phyloP scores from a whole-genome alignment of 257 asterid genomes.

The Ilex asprella region DNA sequence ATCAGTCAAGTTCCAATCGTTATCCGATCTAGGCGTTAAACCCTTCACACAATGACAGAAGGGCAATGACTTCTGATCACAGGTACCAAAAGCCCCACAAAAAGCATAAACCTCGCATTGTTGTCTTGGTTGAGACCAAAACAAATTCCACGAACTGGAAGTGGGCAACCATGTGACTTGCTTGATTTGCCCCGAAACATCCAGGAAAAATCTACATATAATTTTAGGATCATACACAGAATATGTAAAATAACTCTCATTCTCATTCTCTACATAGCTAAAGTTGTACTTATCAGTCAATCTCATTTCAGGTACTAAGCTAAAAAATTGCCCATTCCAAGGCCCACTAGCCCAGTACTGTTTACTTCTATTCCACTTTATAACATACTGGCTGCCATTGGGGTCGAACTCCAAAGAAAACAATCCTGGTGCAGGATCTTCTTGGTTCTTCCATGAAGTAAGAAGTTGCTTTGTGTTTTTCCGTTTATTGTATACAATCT shows the following conservation, averaged over 20 bases:
- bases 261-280: constrained; percentile 17
- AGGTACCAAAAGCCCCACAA: constrained; percentile 39
- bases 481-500: constrained; percentile 42
- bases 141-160: constrained; percentile 22
- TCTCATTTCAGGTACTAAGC: constrained; percentile 43
- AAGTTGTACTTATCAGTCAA: constrained; percentile 21
- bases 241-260: constrained; percentile 41
- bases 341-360: constrained; percentile 61
- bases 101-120: constrained; percentile 42
- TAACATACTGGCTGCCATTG: constrained; percentile 28
- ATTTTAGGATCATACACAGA: constrained; percentile 2
- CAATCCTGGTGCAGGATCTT: constrained; percentile 71
- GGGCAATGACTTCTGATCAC: constrained; percentile 22
- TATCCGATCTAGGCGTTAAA: constrained; percentile 12
- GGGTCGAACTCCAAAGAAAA: constrained; percentile 62
- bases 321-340: constrained; percentile 58
- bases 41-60: constrained; percentile 38
- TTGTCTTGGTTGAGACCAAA: constrained; percentile 39
- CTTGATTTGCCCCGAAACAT: constrained; percentile 40
- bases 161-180: constrained; percentile 15
- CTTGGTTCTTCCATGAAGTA: constrained; percentile 67
- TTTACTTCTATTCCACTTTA: constrained; percentile 38
- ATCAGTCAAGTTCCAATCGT: constrained; percentile 33
- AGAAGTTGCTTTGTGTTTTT: constrained; percentile 35
- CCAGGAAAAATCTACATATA: constrained; percentile 31